A percentile compares a stretch with the other conserved stretches of the same genome.
phyloP scores from a whole-genome alignment of 2,329 filamentous ascomycete genomes.

The Alternaria novae-zelandiae region DNA sequence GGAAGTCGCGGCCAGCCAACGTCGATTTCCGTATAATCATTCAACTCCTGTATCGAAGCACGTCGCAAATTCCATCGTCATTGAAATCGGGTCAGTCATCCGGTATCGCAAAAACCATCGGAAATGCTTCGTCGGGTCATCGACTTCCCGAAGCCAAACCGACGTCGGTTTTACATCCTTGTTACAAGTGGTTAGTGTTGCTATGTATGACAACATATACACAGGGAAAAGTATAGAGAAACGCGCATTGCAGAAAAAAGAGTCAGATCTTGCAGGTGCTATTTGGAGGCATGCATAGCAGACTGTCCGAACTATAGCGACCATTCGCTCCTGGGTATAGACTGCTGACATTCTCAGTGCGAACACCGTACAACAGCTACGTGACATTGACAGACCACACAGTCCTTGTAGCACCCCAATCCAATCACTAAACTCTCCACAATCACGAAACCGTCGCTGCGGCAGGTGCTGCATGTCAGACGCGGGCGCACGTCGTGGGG shows the following conservation, averaged over 20 bases:
- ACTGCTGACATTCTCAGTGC: neutral
- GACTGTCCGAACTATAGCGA: neutral
- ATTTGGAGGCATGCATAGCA: neutral
- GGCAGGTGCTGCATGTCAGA: constrained; percentile 25
- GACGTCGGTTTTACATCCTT: neutral
- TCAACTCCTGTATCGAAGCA: neutral
- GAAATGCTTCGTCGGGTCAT: neutral
- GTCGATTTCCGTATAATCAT: neutral
- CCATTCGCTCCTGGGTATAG: neutral
- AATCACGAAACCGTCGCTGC: constrained; percentile 8
- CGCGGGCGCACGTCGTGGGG: constrained; percentile 5
- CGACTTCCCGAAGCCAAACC: neutral
- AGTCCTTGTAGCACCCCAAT: neutral
- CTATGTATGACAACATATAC: neutral
- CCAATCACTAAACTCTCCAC: constrained; percentile 3
- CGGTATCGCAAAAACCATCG: neutral
- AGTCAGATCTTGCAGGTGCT: neutral
- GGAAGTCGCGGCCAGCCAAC: neutral
- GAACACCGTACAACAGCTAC: neutral
- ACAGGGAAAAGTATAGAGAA: neutral
- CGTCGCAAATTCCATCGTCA: neutral
- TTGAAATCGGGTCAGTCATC: neutral
- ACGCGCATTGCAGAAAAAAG: neutral
- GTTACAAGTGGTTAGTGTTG: neutral
- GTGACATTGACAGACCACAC: neutral